A percentile compares a stretch with the other conserved stretches of the same genome.
These are phyloP conservation scores for Alternaria alternata DNA, from an alignment of 2,329 filamentous ascomycete genomes.

Conservation along the genomic window DNA sequence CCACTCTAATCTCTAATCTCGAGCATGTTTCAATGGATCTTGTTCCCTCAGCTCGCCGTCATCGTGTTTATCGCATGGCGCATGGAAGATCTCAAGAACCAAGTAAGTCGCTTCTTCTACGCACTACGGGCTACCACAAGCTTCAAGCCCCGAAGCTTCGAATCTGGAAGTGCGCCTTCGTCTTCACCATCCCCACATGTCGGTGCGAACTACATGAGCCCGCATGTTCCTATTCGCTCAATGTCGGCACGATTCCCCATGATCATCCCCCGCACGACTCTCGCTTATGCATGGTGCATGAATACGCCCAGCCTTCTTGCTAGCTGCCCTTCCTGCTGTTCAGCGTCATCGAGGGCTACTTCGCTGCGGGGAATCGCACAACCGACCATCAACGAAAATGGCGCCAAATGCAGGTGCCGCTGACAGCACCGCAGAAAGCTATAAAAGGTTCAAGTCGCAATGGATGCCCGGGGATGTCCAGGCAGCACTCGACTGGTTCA, in stretches of 20 bases:
- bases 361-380: conserved; percentile 21
- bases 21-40: too few species aligned
- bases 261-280: conserved; percentile 12
- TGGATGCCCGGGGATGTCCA: conserved; percentile 7
- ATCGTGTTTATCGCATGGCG: background rate
- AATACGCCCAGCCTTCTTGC: conserved; percentile 4
- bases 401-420: background rate
- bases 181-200: conserved; percentile 4
- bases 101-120: background rate
- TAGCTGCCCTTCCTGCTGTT: conserved; percentile 6
- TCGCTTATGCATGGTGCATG: conserved; percentile 21
- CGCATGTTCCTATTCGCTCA: conserved; percentile 24
- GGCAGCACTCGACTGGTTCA: conserved; percentile 21
- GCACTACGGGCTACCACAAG: conserved; percentile 8
- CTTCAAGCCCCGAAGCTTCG: conserved; percentile 14
- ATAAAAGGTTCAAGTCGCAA: conserved; percentile 10
- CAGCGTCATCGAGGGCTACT: conserved; percentile 22
- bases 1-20: too few species aligned
- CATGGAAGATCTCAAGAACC: background rate
- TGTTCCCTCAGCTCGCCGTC: too few species aligned
- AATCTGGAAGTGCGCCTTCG: background rate
- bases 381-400: conserved; percentile 4
- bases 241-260: conserved; percentile 28
- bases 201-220: conserved; percentile 1
- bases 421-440: background rate